Evolutionary conservation across 441 rosid species (phyloP), one percentile per base, ranked within the genome.

Genomic region (Euphorbia schlechtendalii): DNA sequence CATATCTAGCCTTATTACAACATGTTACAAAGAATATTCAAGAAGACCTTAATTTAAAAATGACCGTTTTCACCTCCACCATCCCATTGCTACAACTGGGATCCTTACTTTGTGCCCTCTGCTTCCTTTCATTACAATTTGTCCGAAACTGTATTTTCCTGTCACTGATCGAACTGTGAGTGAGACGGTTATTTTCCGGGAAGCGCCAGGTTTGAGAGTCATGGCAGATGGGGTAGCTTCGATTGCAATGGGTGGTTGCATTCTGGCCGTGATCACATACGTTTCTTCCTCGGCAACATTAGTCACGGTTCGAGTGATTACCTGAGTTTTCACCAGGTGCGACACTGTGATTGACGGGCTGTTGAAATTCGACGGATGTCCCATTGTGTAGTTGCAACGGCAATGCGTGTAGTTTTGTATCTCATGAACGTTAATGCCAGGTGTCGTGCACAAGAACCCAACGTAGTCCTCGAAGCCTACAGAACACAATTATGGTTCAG

Each of bases 391-490:
- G 81, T 90, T 84, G 85, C 99, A 93, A 9, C 86, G 90, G 21
- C 73, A 41, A 77, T 73, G 84, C 22, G 97, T 86, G 77, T 84
- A 89, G 76, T 90, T 90, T 60, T 36, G 76, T 69, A 93, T 87
- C 84, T 88, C 97, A 7, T 84, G 88, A 21, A 64, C 67, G 56
- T 89, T 80, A 1, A 90, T 83, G n/a, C 99, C 97, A 0, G 99
- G 90, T 11, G 99, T 93, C 45, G 97, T 86, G 77, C 99, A 93
- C 76, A 93, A 72, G 89, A 93, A 93, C 10, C 92, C 96, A 70
- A 90, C 57, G 70, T 93, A 93, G 78, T 90, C 99, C 66, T 75
- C 80, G 57, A 84, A 93, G 66, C 97, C 99, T 93, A 70, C 43
- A 28, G 52, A 41, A 27, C 14, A 18, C n/a, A 46, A 32, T 40